Evolutionary conservation across 768 basidiomycete species (phyloP).

Genomic region (Boletales sp.): DNA sequence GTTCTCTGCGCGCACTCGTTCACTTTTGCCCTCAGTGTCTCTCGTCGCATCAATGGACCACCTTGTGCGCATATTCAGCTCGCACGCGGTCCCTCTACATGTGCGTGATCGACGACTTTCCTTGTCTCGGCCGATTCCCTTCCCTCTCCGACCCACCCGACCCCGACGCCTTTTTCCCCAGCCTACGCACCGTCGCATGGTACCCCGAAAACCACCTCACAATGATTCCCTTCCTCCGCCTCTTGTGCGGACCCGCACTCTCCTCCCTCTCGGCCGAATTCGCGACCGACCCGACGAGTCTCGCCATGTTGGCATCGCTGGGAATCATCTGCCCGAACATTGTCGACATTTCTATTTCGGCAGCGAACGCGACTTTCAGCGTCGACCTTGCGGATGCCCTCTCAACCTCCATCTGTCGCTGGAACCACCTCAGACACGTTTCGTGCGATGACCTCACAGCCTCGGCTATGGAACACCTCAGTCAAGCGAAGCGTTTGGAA

Average conservation of each 20-base stretch:
- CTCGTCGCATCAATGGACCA: constrained; percentile 12
- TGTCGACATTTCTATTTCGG: constrained; percentile 14
- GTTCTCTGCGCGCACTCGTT: neutral
- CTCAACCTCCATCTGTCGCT: constrained; percentile 16
- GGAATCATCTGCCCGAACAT: constrained; percentile 19
- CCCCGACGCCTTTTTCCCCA: constrained; percentile 18
- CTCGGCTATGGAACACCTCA: constrained; percentile 17
- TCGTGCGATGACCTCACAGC: constrained; percentile 21
- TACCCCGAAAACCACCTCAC: constrained; percentile 17
- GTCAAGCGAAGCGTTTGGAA: constrained; percentile 7
- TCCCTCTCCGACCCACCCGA: constrained; percentile 15
- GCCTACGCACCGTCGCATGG: constrained; percentile 20
- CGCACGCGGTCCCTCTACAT: constrained; percentile 19
- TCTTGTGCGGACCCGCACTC: constrained; percentile 22
- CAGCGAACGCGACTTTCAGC: constrained; percentile 3
- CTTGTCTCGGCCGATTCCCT: constrained; percentile 3
- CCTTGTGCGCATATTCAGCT: constrained; percentile 17
- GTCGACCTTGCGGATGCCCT: constrained; percentile 12
- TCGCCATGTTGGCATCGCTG: constrained; percentile 9
- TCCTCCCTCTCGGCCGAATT: constrained; percentile 19
- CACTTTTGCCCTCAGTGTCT: neutral
- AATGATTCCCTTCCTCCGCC: constrained; percentile 20
- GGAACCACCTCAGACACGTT: constrained; percentile 16
- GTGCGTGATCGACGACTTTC: constrained; percentile 18
- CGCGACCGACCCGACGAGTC: constrained; percentile 13